Percentiles rank a stretch among this genome's conserved stretches.
These are phyloP conservation scores for Hypoxylon crocopeplum DNA, from an alignment of 495 filamentous ascomycete genomes.

Conservation along the genomic window DNA sequence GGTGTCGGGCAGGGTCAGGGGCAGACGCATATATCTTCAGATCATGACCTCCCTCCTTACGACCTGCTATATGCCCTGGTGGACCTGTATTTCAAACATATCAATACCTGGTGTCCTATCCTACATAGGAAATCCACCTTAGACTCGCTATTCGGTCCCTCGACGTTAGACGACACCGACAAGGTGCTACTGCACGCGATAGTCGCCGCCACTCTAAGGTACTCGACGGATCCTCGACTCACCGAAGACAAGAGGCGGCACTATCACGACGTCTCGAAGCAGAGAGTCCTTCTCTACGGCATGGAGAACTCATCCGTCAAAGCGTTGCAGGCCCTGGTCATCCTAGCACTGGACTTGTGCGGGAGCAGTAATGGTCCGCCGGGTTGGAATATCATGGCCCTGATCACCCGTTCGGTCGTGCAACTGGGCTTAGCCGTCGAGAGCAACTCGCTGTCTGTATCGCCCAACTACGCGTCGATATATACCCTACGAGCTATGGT, in stretches of 20 bases:
- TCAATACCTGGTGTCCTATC: slow-evolving; percentile 92
- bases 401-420: slow-evolving; percentile 85
- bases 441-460: slow-evolving; percentile 73
- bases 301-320: slow-evolving; percentile 89
- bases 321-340: slow-evolving; percentile 82
- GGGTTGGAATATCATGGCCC: slow-evolving; percentile 85
- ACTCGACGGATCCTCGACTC: slow-evolving; percentile 75
- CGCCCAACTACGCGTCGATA: slow-evolving; percentile 79
- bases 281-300: slow-evolving; percentile 82
- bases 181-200: slow-evolving; percentile 85
- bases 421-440: slow-evolving; percentile 85
- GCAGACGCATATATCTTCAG: slow-evolving; percentile 57
- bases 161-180: slow-evolving; percentile 78
- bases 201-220: slow-evolving; percentile 83
- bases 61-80: slow-evolving; percentile 81
- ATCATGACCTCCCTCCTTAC: slow-evolving; percentile 83
- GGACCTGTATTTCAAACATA: slow-evolving; percentile 88
- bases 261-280: slow-evolving; percentile 81
- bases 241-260: slow-evolving; percentile 71
- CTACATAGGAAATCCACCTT: slow-evolving; percentile 80
- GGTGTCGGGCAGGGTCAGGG: slow-evolving; percentile 45
- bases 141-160: slow-evolving; percentile 80
- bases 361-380: slow-evolving; percentile 84
- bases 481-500: slow-evolving; percentile 84
- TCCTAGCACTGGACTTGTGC: slow-evolving; percentile 78